phyloP scores from a whole-genome alignment of 1,139 yeast species.

The Geotrichum siamense region DNA sequence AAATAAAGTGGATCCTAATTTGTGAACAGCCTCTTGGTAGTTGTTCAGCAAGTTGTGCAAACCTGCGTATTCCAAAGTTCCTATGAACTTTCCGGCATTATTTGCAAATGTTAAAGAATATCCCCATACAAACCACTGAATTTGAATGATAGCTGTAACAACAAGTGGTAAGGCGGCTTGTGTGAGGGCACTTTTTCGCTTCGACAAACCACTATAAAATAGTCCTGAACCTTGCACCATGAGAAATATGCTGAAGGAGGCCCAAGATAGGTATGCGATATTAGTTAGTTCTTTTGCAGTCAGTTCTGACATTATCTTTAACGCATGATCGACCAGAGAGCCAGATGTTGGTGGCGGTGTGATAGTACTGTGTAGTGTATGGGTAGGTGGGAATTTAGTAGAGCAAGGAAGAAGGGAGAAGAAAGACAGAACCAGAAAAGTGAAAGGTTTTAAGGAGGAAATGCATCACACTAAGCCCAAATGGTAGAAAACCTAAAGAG shows the following conservation, averaged over 20 bases:
- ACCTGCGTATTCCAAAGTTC: slow-evolving; percentile 43
- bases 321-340: too few species aligned
- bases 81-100: slow-evolving; percentile 41
- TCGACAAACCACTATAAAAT: slow-evolving; percentile 55
- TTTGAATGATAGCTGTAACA: slow-evolving; percentile 39
- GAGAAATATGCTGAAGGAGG: slow-evolving; percentile 12
- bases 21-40: slow-evolving; percentile 38
- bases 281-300: slow-evolving; percentile 8
- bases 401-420: neutral
- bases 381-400: neutral
- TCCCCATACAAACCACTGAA: slow-evolving; percentile 50
- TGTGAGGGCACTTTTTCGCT: slow-evolving; percentile 48
- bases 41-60: slow-evolving; percentile 32
- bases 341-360: too few species aligned
- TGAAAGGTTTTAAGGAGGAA: too few species aligned
- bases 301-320: neutral
- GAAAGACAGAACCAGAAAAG: neutral
- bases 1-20: slow-evolving; percentile 34
- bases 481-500: too few species aligned
- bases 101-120: slow-evolving; percentile 45
- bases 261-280: slow-evolving; percentile 15
- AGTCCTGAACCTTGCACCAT: slow-evolving; percentile 34
- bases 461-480: too few species aligned
- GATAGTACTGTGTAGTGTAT: neutral
- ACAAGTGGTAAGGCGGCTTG: slow-evolving; percentile 48